Evolutionary conservation across 768 basidiomycete species (phyloP).

Genomic region (Agaricus subrufescens): DNA sequence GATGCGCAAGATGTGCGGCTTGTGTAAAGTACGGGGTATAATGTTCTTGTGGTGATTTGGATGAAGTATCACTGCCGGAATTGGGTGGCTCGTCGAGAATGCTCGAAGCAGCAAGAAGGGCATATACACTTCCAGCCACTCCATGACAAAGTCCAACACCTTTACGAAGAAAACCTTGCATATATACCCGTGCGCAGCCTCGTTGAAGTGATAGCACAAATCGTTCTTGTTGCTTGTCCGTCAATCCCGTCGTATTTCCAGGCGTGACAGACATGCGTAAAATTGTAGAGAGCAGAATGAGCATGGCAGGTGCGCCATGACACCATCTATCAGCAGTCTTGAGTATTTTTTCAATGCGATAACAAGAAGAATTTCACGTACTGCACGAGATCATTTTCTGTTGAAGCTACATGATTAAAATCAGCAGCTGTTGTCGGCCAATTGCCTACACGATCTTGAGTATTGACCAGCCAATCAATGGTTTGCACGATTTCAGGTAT

Average conservation of each 20-base stretch:
- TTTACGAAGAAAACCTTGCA: slow-evolving; percentile 45
- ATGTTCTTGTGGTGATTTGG: neutral
- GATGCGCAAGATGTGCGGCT: slow-evolving; percentile 44
- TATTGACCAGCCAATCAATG: slow-evolving; percentile 40
- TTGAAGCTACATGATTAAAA: neutral
- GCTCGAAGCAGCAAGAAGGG: slow-evolving; percentile 43
- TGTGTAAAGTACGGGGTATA: slow-evolving; percentile 26
- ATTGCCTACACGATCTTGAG: slow-evolving; percentile 44
- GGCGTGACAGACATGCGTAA: slow-evolving; percentile 25
- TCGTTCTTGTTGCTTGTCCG: slow-evolving; percentile 19
- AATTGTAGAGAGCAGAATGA: slow-evolving; percentile 42
- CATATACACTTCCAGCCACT: slow-evolving; percentile 48
- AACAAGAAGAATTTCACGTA: slow-evolving; percentile 19
- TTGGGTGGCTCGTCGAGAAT: slow-evolving; percentile 28
- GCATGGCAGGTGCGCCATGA: slow-evolving; percentile 50
- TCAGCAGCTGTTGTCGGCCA: slow-evolving; percentile 44
- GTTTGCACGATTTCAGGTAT: slow-evolving; percentile 36
- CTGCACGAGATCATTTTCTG: slow-evolving; percentile 42
- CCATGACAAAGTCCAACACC: slow-evolving; percentile 62
- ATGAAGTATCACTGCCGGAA: neutral
- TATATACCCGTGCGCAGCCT: slow-evolving; percentile 41
- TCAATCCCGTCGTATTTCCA: slow-evolving; percentile 17
- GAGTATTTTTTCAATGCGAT: neutral
- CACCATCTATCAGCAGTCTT: slow-evolving; percentile 40
- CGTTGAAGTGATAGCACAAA: slow-evolving; percentile 29